Conservation (phyloP, 192 early-diverging fungal genomes). For the Backusella psychrophila region DNA sequence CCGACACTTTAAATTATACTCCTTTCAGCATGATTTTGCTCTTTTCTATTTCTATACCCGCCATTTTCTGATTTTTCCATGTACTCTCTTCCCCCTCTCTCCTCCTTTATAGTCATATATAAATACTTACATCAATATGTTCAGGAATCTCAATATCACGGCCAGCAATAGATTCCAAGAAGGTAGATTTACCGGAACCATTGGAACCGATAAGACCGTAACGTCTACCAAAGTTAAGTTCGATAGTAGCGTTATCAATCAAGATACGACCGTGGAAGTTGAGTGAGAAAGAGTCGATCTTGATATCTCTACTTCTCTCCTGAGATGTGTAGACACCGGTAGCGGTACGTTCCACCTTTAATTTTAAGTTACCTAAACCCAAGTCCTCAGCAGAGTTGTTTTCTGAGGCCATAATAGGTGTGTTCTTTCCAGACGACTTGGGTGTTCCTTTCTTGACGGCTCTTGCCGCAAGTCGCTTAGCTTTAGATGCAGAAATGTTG, state of each 20-base stretch:
- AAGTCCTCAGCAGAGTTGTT: conserved; percentile 45
- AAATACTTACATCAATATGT: conserved; percentile 81
- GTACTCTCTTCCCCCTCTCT: not conserved
- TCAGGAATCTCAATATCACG: conserved; percentile 95
- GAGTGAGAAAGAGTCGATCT: conserved; percentile 93
- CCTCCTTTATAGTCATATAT: not conserved
- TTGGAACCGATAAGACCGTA: conserved; percentile 91
- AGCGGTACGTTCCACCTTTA: conserved; percentile 80
- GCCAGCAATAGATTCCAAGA: conserved; percentile 88
- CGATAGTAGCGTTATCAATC: conserved; percentile 90
- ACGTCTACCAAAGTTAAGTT: conserved; percentile 98
- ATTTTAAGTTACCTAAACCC: conserved; percentile 53
- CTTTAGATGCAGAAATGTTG: conserved; percentile 66
- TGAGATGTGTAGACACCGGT: conserved; percentile 93
- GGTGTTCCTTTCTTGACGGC: conserved; percentile 49
- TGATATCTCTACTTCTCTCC: conserved; percentile 87
- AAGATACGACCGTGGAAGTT: conserved; percentile 93
- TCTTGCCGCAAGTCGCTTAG: conserved; percentile 78
- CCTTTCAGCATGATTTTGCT: not conserved
- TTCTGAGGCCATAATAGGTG: conserved; percentile 30
- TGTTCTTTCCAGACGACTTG: conserved; percentile 35
- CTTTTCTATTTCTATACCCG: not conserved
- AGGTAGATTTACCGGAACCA: conserved; percentile 91
- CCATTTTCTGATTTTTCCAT: not conserved
- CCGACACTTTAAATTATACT: not conserved